Percentiles rank a stretch among this genome's conserved stretches.
phyloP scores from a whole-genome alignment of 306 rosid genomes.

The Cucurbita argyrosperma region DNA sequence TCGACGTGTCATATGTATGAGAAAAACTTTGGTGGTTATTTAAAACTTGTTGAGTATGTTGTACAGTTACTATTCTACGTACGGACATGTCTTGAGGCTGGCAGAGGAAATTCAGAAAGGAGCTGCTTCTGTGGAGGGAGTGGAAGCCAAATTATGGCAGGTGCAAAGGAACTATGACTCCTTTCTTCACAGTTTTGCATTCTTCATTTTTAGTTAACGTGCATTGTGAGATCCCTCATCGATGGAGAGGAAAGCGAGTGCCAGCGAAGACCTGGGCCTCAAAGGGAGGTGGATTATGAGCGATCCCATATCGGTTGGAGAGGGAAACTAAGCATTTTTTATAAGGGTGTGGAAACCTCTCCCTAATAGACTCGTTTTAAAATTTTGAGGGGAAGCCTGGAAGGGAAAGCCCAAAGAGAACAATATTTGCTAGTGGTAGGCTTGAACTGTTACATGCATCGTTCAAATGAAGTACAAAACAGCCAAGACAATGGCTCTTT shows the following conservation, averaged over 20 bases:
- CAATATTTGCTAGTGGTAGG: no score
- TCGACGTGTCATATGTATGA: neutral
- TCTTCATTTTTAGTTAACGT: neutral
- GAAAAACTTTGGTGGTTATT: neutral
- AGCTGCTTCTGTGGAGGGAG: constrained; percentile 79
- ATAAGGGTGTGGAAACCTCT: no score
- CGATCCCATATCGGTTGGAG: no score
- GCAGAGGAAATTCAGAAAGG: constrained; percentile 75
- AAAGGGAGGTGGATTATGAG: no score
- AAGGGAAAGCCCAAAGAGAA: no score
- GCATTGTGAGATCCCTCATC: neutral
- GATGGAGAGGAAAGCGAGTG: no score
- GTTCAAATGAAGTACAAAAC: neutral
- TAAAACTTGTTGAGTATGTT: constrained; percentile 9
- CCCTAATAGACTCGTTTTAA: no score
- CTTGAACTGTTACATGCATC: neutral
- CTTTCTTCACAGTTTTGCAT: neutral
- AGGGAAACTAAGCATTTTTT: no score
- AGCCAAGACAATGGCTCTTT: neutral
- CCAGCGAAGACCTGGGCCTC: no score
- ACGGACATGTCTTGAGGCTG: constrained; percentile 86
- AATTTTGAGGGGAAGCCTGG: no score
- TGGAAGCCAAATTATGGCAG: constrained; percentile 87
- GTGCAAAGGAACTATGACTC: constrained; percentile 14
- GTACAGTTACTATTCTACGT: constrained; percentile 65